Evolutionary conservation across 257 asterid species (phyloP).

Genomic region (Penstemon eatonii): DNA sequence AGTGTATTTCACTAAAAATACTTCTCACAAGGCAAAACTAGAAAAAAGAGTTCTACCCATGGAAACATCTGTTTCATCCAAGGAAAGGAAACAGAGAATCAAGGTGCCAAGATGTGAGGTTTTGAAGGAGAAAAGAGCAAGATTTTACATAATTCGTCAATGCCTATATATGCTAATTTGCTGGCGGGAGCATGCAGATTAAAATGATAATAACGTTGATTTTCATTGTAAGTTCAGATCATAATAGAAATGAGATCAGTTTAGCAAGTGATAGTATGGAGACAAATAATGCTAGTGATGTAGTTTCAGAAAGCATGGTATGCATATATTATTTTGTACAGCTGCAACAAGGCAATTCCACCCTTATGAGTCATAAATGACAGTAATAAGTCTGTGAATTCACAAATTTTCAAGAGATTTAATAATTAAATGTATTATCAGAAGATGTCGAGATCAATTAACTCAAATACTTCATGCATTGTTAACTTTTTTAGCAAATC

Average conservation of each 20-base stretch:
- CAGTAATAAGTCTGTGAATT: neutral
- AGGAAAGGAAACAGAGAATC: constrained; percentile 28
- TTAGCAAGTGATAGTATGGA: constrained; percentile 3
- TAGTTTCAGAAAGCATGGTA: constrained; percentile 6
- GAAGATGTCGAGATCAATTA: neutral
- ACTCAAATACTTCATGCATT: neutral
- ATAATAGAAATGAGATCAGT: neutral
- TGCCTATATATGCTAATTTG: constrained; percentile 62
- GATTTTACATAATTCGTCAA: constrained; percentile 49
- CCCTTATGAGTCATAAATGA: constrained; percentile 3
- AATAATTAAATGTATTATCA: neutral
- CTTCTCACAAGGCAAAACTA: neutral
- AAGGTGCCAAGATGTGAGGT: constrained; percentile 29
- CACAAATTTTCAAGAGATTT: neutral
- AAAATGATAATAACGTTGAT: constrained; percentile 28
- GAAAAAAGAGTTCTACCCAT: constrained; percentile 24
- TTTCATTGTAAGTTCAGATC: constrained; percentile 30
- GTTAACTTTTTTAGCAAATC: too few species aligned
- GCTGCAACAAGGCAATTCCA: constrained; percentile 7
- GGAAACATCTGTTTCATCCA: constrained; percentile 36
- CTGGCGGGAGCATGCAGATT: constrained; percentile 48
- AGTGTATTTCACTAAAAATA: constrained; percentile 9
- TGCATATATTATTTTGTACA: constrained; percentile 1
- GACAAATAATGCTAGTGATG: constrained; percentile 3
- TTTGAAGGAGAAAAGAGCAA: constrained; percentile 55